Percentiles rank a stretch among this genome's conserved stretches.
These are phyloP conservation scores for Kwoniella sp. DNA, from an alignment of 768 basidiomycete species.

Conservation along the genomic window DNA sequence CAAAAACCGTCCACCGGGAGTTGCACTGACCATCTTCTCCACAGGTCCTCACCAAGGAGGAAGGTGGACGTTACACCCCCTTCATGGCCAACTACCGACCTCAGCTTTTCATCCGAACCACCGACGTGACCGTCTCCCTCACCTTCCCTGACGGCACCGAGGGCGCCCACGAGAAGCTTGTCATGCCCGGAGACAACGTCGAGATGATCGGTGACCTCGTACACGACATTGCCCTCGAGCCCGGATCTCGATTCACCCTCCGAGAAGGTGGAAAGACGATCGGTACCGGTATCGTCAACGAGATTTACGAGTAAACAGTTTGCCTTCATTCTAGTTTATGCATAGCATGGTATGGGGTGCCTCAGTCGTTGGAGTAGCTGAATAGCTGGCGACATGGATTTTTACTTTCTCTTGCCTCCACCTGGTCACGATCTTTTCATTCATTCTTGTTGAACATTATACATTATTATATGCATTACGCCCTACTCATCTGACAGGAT, in stretches of 20 bases:
- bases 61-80: constrained; percentile 63
- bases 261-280: constrained; percentile 94
- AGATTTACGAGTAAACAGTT: constrained; percentile 62
- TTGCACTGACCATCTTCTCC: not conserved
- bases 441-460: constrained; percentile 7
- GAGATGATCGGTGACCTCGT: constrained; percentile 84
- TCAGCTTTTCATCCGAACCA: constrained; percentile 92
- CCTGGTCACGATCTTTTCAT: no score
- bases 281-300: constrained; percentile 91
- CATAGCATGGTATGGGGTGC: not conserved
- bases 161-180: constrained; percentile 85
- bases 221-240: constrained; percentile 84
- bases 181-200: constrained; percentile 98
- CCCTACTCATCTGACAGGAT: constrained; percentile 29
- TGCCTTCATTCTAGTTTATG: not conserved
- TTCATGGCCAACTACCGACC: constrained; percentile 95
- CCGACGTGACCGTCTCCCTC: constrained; percentile 83
- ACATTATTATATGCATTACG: constrained; percentile 30
- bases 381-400: no score
- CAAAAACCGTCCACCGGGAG: no score
- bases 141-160: constrained; percentile 83
- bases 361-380: no score
- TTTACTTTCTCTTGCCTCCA: not conserved
- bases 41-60: constrained; percentile 82
- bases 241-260: constrained; percentile 88